phyloP scores from a whole-genome alignment of 1,139 yeast species.

The Arxiozyma slooffiae region DNA sequence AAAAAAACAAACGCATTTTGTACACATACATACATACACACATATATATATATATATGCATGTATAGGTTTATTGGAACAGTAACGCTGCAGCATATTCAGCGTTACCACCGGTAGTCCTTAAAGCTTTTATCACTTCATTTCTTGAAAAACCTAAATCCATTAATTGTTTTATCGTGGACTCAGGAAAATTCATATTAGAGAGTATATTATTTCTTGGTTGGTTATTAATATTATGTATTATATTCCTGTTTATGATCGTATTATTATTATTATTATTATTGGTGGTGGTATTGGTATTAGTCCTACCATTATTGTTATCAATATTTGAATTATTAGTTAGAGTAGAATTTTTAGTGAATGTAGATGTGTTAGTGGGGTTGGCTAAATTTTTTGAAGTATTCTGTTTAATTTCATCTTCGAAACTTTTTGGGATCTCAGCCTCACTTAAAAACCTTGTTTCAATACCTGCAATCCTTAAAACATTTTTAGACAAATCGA shows the following conservation, averaged over 20 bases:
- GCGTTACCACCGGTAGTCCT: conserved; percentile 62
- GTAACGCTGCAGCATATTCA: conserved; percentile 68
- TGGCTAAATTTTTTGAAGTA: neutral
- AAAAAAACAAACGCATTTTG: too few species aligned
- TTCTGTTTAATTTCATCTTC: conserved; percentile 2
- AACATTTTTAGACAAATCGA: conserved; percentile 63
- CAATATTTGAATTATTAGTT: neutral
- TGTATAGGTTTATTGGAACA: neutral
- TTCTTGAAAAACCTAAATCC: conserved; percentile 60
- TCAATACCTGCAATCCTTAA: conserved; percentile 63
- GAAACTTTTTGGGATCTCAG: conserved; percentile 48
- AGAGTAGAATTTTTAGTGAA: neutral
- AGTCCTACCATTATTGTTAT: neutral
- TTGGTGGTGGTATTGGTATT: too few species aligned
- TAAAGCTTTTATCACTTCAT: conserved; percentile 58
- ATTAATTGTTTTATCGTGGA: conserved; percentile 45
- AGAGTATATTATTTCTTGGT: neutral
- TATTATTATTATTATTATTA: too few species aligned
- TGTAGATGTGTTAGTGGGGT: neutral
- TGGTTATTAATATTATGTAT: neutral
- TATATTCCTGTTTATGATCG: neutral
- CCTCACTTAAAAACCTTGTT: conserved; percentile 62
- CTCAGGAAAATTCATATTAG: conserved; percentile 31
- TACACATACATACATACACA: too few species aligned
- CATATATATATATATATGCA: neutral